phyloP scores from a whole-genome alignment of 768 basidiomycete genomes.

The Boletus eberwhitei region DNA sequence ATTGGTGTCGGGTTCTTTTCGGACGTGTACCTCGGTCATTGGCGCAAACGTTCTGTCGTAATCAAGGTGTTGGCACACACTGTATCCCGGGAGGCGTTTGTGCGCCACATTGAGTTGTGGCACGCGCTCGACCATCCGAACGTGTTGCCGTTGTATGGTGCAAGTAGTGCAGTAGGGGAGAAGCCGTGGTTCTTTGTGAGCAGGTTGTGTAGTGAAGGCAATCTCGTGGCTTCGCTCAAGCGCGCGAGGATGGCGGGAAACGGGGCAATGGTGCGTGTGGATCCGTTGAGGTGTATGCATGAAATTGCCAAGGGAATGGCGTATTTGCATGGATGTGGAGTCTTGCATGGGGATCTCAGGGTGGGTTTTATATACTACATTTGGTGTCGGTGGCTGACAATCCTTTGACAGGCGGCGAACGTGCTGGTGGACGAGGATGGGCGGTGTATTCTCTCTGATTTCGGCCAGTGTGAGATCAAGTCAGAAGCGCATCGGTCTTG shows the following conservation, averaged over 20 bases:
- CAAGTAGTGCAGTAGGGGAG: slow-evolving; percentile 65
- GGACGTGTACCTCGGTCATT: slow-evolving; percentile 72
- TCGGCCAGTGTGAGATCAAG: slow-evolving; percentile 80
- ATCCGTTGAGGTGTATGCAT: slow-evolving; percentile 59
- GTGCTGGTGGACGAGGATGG: slow-evolving; percentile 68
- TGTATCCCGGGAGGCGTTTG: slow-evolving; percentile 61
- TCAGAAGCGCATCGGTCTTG: slow-evolving; percentile 63
- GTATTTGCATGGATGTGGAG: slow-evolving; percentile 65
- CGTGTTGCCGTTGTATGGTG: slow-evolving; percentile 73
- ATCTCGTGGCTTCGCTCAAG: slow-evolving; percentile 57
- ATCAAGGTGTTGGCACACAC: slow-evolving; percentile 68
- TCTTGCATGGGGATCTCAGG: slow-evolving; percentile 82
- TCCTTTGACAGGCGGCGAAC: slow-evolving; percentile 55
- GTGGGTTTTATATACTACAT: slow-evolving; percentile 34
- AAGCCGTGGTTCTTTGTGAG: slow-evolving; percentile 80
- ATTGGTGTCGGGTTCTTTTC: slow-evolving; percentile 77
- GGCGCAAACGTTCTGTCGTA: slow-evolving; percentile 63
- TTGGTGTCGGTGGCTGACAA: background rate
- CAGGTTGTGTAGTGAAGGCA: slow-evolving; percentile 66
- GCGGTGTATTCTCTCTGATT: slow-evolving; percentile 75
- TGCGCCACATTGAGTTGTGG: slow-evolving; percentile 73
- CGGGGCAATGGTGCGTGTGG: slow-evolving; percentile 14
- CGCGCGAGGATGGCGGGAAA: slow-evolving; percentile 8
- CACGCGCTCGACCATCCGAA: slow-evolving; percentile 62
- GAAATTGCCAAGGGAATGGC: slow-evolving; percentile 81